Conservation (phyloP, 1,284 basidiomycete species). For the Pseudozyma thailandica region DNA sequence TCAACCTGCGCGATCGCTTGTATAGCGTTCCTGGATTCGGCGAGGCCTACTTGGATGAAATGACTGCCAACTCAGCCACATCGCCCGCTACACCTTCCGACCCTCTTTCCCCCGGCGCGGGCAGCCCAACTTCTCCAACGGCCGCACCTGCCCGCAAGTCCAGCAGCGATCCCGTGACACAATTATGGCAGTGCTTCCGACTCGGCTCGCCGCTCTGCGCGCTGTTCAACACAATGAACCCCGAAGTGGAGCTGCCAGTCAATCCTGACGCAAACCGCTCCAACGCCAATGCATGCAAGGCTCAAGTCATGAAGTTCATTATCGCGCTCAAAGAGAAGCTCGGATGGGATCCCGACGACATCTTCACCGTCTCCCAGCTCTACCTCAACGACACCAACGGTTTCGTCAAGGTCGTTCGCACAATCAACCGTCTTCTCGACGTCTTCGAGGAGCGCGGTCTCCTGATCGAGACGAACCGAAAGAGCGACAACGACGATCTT, state of each 20-base stretch:
- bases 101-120: slow-evolving; percentile 15
- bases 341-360: slow-evolving; percentile 70
- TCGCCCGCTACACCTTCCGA: slow-evolving; percentile 24
- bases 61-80: slow-evolving; percentile 20
- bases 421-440: slow-evolving; percentile 87
- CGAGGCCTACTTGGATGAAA: slow-evolving; percentile 52
- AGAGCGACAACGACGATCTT: slow-evolving; percentile 55
- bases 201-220: slow-evolving; percentile 92
- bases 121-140: slow-evolving; percentile 31
- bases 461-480: slow-evolving; percentile 72
- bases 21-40: slow-evolving; percentile 69
- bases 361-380: slow-evolving; percentile 76
- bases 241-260: slow-evolving; percentile 71
- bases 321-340: slow-evolving; percentile 72
- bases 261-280: slow-evolving; percentile 71
- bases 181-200: slow-evolving; percentile 92
- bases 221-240: slow-evolving; percentile 89
- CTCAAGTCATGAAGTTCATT: slow-evolving; percentile 72
- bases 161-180: slow-evolving; percentile 76
- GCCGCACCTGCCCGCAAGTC: slow-evolving; percentile 10
- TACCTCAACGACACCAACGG: slow-evolving; percentile 92
- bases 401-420: slow-evolving; percentile 90
- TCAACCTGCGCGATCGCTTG: slow-evolving; percentile 67
- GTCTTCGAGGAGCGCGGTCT: slow-evolving; percentile 80
- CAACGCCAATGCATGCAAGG: slow-evolving; percentile 81